Evolutionary conservation across 2,329 filamentous ascomycete species (phyloP).

Genomic region (Gyromitra esculenta): DNA sequence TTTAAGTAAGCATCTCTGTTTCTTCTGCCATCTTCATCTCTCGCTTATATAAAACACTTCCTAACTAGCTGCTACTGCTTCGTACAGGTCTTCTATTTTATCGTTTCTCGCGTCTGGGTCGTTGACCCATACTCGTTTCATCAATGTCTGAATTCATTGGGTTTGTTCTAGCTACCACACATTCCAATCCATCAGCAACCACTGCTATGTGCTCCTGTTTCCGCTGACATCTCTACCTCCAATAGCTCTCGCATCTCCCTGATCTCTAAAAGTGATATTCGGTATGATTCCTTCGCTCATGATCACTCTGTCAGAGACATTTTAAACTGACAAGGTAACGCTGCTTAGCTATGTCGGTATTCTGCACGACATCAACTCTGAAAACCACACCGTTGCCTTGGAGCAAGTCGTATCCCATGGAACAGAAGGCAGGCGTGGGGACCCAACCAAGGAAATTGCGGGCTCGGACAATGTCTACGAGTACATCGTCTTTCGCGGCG

Average conservation of each 20-base stretch:
- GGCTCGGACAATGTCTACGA: conserved; percentile 91
- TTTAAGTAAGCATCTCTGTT: conserved; percentile 28
- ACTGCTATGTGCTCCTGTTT: conserved; percentile 49
- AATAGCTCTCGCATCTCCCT: conserved; percentile 89
- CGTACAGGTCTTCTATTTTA: conserved; percentile 35
- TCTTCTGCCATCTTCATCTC: background rate
- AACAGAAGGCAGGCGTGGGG: conserved; percentile 85
- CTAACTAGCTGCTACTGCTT: conserved; percentile 13
- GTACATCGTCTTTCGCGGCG: conserved; percentile 98
- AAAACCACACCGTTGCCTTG: conserved; percentile 93
- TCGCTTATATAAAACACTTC: background rate
- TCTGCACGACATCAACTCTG: conserved; percentile 97
- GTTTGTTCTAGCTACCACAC: conserved; percentile 60
- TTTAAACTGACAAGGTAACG: conserved; percentile 16
- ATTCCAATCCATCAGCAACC: conserved; percentile 60
- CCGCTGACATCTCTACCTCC: conserved; percentile 57
- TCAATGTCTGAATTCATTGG: conserved; percentile 71
- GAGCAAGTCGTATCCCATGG: conserved; percentile 96
- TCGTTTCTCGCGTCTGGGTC: conserved; percentile 34
- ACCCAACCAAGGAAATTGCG: conserved; percentile 81
- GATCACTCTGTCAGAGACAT: conserved; percentile 21
- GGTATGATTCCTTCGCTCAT: conserved; percentile 68
- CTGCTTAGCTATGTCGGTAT: conserved; percentile 86
- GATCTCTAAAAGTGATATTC: conserved; percentile 97
- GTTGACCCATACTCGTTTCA: conserved; percentile 51